A percentile compares a stretch with the other conserved stretches of the same genome.
Evolutionary conservation across 2,329 filamentous ascomycete genomes (phyloP).

Genomic region (Apiospora malaysiana): DNA sequence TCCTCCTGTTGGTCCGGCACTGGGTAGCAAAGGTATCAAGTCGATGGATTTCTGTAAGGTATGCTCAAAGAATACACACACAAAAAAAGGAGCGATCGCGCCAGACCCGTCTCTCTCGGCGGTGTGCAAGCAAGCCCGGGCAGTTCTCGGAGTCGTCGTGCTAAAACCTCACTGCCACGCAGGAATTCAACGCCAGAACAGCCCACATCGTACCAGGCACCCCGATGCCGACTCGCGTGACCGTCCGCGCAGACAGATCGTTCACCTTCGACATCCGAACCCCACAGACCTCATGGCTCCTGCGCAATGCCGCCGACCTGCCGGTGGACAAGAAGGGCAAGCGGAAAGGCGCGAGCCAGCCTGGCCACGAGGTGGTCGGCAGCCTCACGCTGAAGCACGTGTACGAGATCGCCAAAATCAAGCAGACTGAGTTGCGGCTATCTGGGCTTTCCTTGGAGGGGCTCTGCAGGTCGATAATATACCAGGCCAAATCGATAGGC

Average conservation of each 20-base stretch:
- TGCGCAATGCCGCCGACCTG: conserved; percentile 83
- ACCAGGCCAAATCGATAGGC: conserved; percentile 77
- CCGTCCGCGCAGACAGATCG: conserved; percentile 88
- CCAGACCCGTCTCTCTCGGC: neutral
- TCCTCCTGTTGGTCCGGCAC: conserved; percentile 92
- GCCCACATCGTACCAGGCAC: conserved; percentile 82
- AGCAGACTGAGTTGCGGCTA: conserved; percentile 77
- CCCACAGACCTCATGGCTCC: conserved; percentile 88
- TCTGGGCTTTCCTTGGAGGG: conserved; percentile 75
- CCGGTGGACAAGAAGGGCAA: conserved; percentile 75
- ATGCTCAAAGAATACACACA: neutral
- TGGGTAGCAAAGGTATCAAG: conserved; percentile 98
- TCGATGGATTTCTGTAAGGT: conserved; percentile 99
- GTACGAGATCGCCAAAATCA: conserved; percentile 97
- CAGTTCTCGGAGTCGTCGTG: conserved; percentile 24
- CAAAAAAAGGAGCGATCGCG: no score
- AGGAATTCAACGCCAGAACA: conserved; percentile 98
- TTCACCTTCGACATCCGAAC: conserved; percentile 95
- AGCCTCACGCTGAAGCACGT: conserved; percentile 92
- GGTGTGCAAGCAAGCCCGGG: neutral
- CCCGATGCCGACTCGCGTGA: conserved; percentile 88
- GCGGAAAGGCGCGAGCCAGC: conserved; percentile 76
- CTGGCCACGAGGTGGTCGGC: conserved; percentile 80
- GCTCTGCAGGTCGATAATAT: conserved; percentile 76
- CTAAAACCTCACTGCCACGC: conserved; percentile 25